These are phyloP conservation scores for Sclerotiophoma versabilis DNA, from an alignment of 2,329 filamentous ascomycete genomes.

Conservation along the genomic window DNA sequence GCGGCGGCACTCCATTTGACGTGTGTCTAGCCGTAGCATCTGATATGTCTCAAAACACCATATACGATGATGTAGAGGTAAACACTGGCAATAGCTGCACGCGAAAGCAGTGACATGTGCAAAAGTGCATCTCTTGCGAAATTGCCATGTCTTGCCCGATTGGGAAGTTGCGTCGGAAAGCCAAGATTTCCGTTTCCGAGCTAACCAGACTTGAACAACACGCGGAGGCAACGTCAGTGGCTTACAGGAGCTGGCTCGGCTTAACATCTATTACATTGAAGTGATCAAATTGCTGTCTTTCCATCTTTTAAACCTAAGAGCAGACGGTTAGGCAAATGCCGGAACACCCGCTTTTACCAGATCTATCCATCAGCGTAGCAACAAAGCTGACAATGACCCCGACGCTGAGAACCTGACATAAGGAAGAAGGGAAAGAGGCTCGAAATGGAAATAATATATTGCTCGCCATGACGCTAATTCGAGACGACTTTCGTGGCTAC, in stretches of 20 bases:
- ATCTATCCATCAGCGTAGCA: not conserved
- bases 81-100: not conserved
- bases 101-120: slow-evolving; percentile 7
- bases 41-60: not conserved
- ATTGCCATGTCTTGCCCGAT: not conserved
- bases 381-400: not conserved
- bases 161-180: not conserved
- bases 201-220: too few relatives aligned
- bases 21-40: not conserved
- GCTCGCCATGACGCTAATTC: slow-evolving; percentile 22
- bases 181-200: slow-evolving; percentile 11
- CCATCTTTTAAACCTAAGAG: not conserved
- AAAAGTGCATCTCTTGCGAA: not conserved
- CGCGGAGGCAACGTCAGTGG: not conserved
- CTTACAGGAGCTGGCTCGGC: not conserved
- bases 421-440: slow-evolving; percentile 7
- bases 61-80: not conserved
- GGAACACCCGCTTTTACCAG: slow-evolving; percentile 1
- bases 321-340: not conserved
- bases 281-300: not conserved
- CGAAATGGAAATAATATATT: slow-evolving; percentile 17
- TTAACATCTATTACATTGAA: slow-evolving; percentile 1
- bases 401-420: not conserved
- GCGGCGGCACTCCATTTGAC: slow-evolving; percentile 1
- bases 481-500: slow-evolving; percentile 37